Evolutionary conservation across 148 eudicot genomes (phyloP).

Genomic region (Rhododendron ferrugineum): DNA sequence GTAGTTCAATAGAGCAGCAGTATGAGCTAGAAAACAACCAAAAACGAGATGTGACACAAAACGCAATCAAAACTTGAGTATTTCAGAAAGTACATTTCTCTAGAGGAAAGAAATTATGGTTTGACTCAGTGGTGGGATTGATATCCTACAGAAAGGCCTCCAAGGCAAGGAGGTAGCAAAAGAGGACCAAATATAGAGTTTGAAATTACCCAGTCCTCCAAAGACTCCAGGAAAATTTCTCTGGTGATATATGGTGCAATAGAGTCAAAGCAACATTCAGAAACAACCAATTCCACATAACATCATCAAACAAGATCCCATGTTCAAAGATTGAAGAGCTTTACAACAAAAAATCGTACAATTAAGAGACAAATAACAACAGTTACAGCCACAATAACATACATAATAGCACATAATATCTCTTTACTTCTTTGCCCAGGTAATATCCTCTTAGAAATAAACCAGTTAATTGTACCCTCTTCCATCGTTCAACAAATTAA

Average conservation of each 20-base stretch:
- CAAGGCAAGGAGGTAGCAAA: background rate
- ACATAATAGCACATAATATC: conserved; percentile 14
- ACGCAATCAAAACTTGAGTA: background rate
- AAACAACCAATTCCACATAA: conserved; percentile 4
- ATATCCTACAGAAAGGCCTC: background rate
- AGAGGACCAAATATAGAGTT: background rate
- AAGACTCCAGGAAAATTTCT: background rate
- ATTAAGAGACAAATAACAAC: background rate
- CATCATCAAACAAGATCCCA: background rate
- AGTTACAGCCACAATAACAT: conserved; percentile 2
- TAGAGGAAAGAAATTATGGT: background rate
- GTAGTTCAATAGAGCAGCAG: background rate
- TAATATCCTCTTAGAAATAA: conserved; percentile 7
- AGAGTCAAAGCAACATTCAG: background rate
- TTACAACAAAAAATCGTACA: background rate
- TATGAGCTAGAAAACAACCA: background rate
- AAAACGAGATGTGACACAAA: background rate
- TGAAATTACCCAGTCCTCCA: background rate
- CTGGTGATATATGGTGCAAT: background rate
- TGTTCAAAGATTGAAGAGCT: background rate
- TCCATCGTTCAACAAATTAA: conserved; percentile 25
- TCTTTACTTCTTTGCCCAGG: conserved; percentile 12
- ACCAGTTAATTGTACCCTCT: conserved; percentile 14
- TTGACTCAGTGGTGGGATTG: background rate
- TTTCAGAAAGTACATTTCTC: conserved; percentile 4